Base-by-base conservation (phyloP, 225 moss, liverwort and hornwort species). In the Marchantia paleacea region DNA sequence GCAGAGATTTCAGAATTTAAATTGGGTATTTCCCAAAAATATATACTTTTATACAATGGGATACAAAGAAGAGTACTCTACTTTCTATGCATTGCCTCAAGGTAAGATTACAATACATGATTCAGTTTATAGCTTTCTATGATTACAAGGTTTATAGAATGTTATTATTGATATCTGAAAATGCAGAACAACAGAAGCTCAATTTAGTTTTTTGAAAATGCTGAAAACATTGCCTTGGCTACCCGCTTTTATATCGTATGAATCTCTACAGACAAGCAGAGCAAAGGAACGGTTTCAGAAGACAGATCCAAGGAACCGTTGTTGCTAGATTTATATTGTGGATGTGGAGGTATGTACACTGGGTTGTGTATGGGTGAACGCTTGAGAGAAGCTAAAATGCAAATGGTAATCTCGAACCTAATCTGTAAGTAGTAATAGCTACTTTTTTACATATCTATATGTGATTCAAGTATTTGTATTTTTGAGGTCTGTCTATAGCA, bases 271-370 rank as follows among this genome's bases (percentile, higher is more conserved):
- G 69, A 69, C 7, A 69, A 69, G 69, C 28, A 39, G 39, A 69
- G 18, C 2, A 39, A 39, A 39, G 39, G 39, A 39, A 39, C 5
- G 39, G 39, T 39, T 39, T 2, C 39, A 9, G 39, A 39, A 39
- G 1, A 69, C 39, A 69, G 39, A 16, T 10, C 0, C 70, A 69
- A 85, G 73, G 87, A 90, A 48, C 76, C 78, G 28, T 12, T 83
- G 75, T 86, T 96, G 53, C 92, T 96, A 22, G 96, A 96, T 81
- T 83, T 96, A 29, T 96, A 93, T 47, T 90, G 94, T 84, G 96
- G 96, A 69, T 96, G 96, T 84, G 96, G 96, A 80, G 96, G 90
- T 19, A 92, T 96, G 96, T 96, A 94, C 51, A 96, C 96, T 50
- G 96, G 96, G 63, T 80, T 96, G 0, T 94, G 91, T 80, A 85